Evolutionary conservation across 345 rosid species (phyloP).

Genomic region (Cardamine resedifolia): DNA sequence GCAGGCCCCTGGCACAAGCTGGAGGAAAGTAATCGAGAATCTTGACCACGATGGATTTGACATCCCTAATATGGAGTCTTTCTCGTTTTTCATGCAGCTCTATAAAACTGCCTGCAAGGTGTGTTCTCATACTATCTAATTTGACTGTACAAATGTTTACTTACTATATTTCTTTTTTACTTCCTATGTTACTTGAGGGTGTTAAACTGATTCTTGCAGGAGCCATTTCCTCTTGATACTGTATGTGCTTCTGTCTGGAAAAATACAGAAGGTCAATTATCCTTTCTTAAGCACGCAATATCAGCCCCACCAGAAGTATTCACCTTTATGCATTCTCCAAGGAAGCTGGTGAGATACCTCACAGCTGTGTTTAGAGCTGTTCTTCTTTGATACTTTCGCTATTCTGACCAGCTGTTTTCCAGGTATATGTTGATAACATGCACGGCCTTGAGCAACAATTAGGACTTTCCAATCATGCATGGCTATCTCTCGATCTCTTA

Average conservation of each 20-base stretch:
- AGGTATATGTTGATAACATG: constrained; percentile 69
- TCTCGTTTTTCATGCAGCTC: constrained; percentile 73
- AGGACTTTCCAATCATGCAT: constrained; percentile 77
- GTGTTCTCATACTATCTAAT: constrained; percentile 28
- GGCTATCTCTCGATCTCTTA: constrained; percentile 81
- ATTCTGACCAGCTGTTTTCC: constrained; percentile 34
- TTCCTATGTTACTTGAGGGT: constrained; percentile 15
- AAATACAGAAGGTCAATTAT: constrained; percentile 81
- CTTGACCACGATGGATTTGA: constrained; percentile 87
- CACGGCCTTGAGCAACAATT: constrained; percentile 60
- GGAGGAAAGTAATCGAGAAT: constrained; percentile 72
- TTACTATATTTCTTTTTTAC: not conserved
- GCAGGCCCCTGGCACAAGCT: constrained; percentile 89
- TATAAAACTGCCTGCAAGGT: constrained; percentile 87
- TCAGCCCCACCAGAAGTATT: constrained; percentile 82
- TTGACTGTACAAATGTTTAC: constrained; percentile 3
- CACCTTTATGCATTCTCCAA: constrained; percentile 76
- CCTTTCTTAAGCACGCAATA: constrained; percentile 82
- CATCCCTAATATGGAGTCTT: constrained; percentile 80
- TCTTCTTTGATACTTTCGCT: constrained; percentile 8
- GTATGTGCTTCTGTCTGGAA: constrained; percentile 82
- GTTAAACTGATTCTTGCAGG: constrained; percentile 50
- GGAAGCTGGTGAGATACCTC: constrained; percentile 71
- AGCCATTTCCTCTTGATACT: constrained; percentile 88
- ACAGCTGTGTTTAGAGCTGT: constrained; percentile 18